These are phyloP conservation scores for Vicia sativa DNA, from an alignment of 306 rosid species.

Conservation along the genomic window DNA sequence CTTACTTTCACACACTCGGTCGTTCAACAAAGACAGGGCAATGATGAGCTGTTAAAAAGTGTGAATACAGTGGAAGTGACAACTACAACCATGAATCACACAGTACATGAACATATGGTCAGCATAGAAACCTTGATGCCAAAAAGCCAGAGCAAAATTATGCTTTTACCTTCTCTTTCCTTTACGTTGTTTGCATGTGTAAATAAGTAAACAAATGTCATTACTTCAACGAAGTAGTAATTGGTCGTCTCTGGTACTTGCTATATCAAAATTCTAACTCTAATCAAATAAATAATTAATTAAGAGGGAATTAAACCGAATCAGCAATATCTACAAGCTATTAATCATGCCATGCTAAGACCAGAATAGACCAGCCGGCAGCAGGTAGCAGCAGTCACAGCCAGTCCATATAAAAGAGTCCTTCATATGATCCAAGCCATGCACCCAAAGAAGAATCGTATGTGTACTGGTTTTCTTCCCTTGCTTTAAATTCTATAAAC, in stretches of 20 bases:
- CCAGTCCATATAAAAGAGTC: slow-evolving; percentile 73
- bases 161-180: background rate
- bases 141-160: slow-evolving; percentile 20
- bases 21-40: background rate
- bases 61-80: slow-evolving; percentile 1
- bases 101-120: slow-evolving; percentile 15
- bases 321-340: slow-evolving; percentile 31
- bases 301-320: slow-evolving; percentile 3
- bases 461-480: slow-evolving; percentile 36
- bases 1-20: background rate
- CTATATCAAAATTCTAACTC: slow-evolving; percentile 20
- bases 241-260: background rate
- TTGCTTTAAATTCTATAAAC: slow-evolving; percentile 40
- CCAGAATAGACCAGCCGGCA: background rate
- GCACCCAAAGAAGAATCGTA: slow-evolving; percentile 51
- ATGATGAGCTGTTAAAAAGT: background rate
- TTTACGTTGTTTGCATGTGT: background rate
- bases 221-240: slow-evolving; percentile 4
- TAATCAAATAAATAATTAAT: background rate
- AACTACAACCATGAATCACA: background rate
- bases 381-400: slow-evolving; percentile 20
- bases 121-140: slow-evolving; percentile 1
- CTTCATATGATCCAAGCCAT: slow-evolving; percentile 84
- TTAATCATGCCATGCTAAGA: slow-evolving; percentile 9
- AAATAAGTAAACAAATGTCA: slow-evolving; percentile 1